Conservation (phyloP, 768 basidiomycete species). For the Auricularia cornea region DNA sequence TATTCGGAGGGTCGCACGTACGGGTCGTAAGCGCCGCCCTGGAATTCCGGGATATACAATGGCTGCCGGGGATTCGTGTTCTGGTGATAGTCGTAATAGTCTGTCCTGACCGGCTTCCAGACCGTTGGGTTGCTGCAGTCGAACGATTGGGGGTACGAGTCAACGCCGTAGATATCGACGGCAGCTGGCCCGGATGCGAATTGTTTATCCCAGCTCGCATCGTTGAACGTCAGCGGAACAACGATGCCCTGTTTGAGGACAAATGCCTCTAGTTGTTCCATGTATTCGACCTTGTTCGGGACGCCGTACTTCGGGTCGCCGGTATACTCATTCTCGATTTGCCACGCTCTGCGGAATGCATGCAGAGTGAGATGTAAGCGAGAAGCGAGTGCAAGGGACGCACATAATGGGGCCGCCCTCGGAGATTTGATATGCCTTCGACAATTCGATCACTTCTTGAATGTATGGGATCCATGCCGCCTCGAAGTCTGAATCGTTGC, state of each 20-base stretch:
- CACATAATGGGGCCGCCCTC: conserved; percentile 65
- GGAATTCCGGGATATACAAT: conserved; percentile 68
- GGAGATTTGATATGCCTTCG: conserved; percentile 58
- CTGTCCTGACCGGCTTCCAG: conserved; percentile 58
- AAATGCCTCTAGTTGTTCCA: conserved; percentile 48
- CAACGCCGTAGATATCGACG: conserved; percentile 60
- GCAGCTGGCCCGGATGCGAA: conserved; percentile 70
- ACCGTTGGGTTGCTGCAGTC: conserved; percentile 65
- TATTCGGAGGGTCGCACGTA: too few species aligned
- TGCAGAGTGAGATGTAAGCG: neutral
- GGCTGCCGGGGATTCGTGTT: conserved; percentile 41
- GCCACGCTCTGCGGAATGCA: neutral
- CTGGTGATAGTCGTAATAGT: conserved; percentile 58
- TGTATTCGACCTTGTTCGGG: conserved; percentile 42
- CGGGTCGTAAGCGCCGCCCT: conserved; percentile 72
- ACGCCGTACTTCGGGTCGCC: conserved; percentile 33
- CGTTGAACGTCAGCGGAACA: conserved; percentile 70
- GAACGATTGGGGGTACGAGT: conserved; percentile 36
- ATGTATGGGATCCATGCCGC: conserved; percentile 69
- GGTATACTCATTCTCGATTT: conserved; percentile 65
- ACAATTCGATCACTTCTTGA: conserved; percentile 50
- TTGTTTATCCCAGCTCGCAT: conserved; percentile 46
- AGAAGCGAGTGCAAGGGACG: neutral
- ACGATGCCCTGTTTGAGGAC: conserved; percentile 50
- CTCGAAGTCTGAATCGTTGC: conserved; percentile 62